Base-by-base conservation (phyloP, 176 grass and related monocot species). In the Aegilops tauschii region DNA sequence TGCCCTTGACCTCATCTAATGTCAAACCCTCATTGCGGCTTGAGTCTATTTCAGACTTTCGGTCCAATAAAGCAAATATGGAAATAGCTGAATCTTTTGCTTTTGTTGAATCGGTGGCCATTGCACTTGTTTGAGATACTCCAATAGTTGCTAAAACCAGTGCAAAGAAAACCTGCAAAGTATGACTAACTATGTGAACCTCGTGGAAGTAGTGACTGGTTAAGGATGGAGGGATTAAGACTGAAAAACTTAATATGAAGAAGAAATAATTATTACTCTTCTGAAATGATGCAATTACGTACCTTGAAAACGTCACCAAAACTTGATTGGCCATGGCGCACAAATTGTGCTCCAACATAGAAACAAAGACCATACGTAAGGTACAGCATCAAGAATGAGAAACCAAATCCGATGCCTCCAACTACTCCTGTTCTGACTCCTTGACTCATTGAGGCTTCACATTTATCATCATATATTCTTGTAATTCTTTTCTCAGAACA, bases 41-140 rank as follows among this genome's bases (percentile, higher is more conserved):
- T 12, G 94, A 90, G 85, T 97, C 86, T 1, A 97, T 88, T 85
- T 92, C 80, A 3, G 92, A 94, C 81, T 97, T 92, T 5, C 92
- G 72, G 39, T 97, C 94, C 23, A 97, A 42, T 49, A 97, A 88
- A 75, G 75, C 75, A 65, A 97, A 97, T 85, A 97, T 92, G 21
- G 94, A 94, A 42, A 91, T 71, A 63, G 94, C 78, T 61, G 94
- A 94, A 18, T 94, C 85, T 67, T 65, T 93, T 14, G 92, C 94
- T 78, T 97, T 97, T 47, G 82, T 88, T 40, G 94, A 93, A 89
- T 97, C 92, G 31, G 90, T 83, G 64, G 92, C 92, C 73, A 97
- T 34, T 76, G 92, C 89, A 77, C 94, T 97, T 90, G 94, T 78
- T 75, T 97, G 92, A 69, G 94, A 91, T 79, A 97, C 34, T 10